phyloP scores from a whole-genome alignment of 2,329 filamentous ascomycete genomes.

The Phoma sp. region DNA sequence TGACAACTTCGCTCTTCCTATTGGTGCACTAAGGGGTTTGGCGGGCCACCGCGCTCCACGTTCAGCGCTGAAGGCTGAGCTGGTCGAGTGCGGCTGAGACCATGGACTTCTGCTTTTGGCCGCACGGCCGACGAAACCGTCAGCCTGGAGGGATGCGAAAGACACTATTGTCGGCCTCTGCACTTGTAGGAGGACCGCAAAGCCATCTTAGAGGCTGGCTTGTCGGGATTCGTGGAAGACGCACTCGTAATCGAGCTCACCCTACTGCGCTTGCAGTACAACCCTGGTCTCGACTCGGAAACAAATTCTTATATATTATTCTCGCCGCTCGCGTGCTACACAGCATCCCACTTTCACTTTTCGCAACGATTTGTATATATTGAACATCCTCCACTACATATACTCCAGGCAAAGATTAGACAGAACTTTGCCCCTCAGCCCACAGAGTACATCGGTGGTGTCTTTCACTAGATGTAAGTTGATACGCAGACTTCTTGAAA shows the following conservation, averaged over 20 bases:
- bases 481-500: not conserved
- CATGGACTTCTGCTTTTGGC: slow-evolving; percentile 17
- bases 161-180: slow-evolving; percentile 11
- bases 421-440: not conserved
- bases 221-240: slow-evolving; percentile 4
- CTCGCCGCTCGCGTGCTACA: slow-evolving; percentile 4
- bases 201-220: slow-evolving; percentile 13
- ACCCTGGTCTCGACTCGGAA: slow-evolving; percentile 3
- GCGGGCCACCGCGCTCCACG: slow-evolving; percentile 12
- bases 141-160: slow-evolving; percentile 12
- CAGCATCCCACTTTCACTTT: not conserved
- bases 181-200: slow-evolving; percentile 9
- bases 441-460: slow-evolving; percentile 5
- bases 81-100: slow-evolving; percentile 18
- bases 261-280: slow-evolving; percentile 10
- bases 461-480: slow-evolving; percentile 16
- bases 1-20: slow-evolving; percentile 6
- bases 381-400: not conserved
- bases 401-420: not conserved
- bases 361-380: slow-evolving; percentile 1
- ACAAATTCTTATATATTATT: slow-evolving; percentile 9
- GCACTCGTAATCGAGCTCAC: slow-evolving; percentile 10
- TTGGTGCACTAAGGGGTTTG: slow-evolving; percentile 12
- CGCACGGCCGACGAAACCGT: slow-evolving; percentile 14
- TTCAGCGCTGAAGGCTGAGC: slow-evolving; percentile 17